Evolutionary conservation across 2,329 filamentous ascomycete genomes (phyloP).

Genomic region (Cladosporium sphaerospermum): DNA sequence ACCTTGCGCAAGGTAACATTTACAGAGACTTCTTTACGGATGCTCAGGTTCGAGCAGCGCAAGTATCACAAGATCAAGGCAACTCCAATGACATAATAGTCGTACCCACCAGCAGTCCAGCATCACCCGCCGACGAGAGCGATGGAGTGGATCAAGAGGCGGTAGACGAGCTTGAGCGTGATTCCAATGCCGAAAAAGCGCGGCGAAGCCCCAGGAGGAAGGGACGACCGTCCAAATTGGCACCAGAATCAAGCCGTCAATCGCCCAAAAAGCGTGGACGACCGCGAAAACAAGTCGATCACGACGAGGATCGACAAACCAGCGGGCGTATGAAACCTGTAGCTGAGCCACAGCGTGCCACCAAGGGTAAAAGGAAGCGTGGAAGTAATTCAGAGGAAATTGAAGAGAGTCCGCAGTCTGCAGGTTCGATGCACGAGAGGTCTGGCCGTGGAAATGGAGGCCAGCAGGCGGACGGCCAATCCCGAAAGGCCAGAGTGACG

Average conservation of each 20-base stretch:
- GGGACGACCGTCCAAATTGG: no score
- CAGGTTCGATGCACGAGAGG: no score
- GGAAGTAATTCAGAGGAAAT: not conserved
- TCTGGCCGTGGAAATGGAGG: not conserved
- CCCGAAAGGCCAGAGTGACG: not conserved
- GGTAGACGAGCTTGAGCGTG: no score
- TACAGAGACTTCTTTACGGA: not conserved
- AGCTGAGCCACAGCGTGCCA: not conserved
- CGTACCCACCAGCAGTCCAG: no score
- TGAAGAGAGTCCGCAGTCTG: no score
- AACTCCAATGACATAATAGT: not conserved
- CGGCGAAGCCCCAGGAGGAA: not conserved
- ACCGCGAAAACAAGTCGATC: no score
- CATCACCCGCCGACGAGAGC: no score
- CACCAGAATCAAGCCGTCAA: no score
- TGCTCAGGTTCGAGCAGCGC: not conserved
- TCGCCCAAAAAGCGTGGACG: no score
- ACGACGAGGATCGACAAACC: no score
- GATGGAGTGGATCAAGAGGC: no score
- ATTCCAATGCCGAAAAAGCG: not conserved
- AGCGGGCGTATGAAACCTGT: no score
- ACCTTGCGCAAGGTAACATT: not conserved
- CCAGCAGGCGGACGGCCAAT: not conserved
- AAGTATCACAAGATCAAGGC: not conserved
- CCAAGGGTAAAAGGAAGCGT: not conserved